Conservation (phyloP, 306 rosid species). For the Mimosa pudica region DNA sequence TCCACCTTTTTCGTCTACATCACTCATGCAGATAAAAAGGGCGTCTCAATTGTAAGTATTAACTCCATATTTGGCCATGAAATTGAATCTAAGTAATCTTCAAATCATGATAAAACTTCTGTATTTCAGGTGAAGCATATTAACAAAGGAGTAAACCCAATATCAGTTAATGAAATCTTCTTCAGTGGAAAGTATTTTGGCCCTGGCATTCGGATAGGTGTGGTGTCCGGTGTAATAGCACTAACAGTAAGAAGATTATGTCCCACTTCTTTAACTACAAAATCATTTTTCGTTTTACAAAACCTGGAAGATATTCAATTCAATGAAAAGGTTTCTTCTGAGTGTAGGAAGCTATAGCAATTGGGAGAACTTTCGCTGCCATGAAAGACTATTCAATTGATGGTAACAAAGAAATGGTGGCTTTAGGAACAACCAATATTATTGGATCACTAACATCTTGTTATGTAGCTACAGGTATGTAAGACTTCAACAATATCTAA, state of each 20-base stretch:
- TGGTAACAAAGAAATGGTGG: slow-evolving; percentile 96
- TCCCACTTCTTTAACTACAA: not conserved
- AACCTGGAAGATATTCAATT: not conserved
- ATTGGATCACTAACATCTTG: slow-evolving; percentile 87
- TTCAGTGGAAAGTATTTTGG: slow-evolving; percentile 61
- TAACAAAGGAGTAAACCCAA: slow-evolving; percentile 62
- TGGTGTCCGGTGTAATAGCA: slow-evolving; percentile 64
- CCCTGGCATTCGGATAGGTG: slow-evolving; percentile 68
- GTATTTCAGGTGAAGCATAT: slow-evolving; percentile 61
- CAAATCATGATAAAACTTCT: slow-evolving; percentile 7
- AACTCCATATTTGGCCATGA: not conserved
- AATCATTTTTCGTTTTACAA: not conserved
- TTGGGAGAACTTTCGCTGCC: slow-evolving; percentile 91
- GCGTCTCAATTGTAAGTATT: slow-evolving; percentile 71
- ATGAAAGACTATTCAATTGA: slow-evolving; percentile 74
- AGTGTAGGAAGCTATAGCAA: slow-evolving; percentile 85
- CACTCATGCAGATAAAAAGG: slow-evolving; percentile 71
- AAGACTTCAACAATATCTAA: not conserved
- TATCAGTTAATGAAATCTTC: slow-evolving; percentile 57
- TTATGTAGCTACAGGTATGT: slow-evolving; percentile 73
- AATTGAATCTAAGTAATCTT: not conserved
- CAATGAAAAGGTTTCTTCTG: not conserved
- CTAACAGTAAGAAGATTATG: slow-evolving; percentile 63
- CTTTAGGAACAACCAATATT: slow-evolving; percentile 84
- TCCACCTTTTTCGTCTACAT: slow-evolving; percentile 72